phyloP scores from a whole-genome alignment of 176 grass and related monocot species.

The Areca catechu region DNA sequence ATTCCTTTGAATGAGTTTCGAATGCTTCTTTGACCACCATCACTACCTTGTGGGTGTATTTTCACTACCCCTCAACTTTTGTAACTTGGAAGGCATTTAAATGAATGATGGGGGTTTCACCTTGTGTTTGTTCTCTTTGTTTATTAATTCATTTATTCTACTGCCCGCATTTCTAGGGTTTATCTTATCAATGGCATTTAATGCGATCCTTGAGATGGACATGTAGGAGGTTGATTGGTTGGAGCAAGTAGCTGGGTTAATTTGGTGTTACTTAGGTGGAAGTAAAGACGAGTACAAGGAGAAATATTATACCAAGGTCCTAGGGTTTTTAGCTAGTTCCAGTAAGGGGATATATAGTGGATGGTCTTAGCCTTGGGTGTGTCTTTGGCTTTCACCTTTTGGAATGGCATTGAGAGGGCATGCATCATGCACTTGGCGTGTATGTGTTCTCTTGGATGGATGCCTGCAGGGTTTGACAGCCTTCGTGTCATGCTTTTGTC shows the following conservation, averaged over 20 bases:
- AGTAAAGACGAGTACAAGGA: background rate
- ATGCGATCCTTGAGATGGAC: background rate
- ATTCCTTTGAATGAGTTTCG: slow-evolving; percentile 2
- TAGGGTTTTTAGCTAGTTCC: no score
- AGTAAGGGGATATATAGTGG: no score
- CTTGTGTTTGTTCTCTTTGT: background rate
- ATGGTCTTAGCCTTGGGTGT: no score
- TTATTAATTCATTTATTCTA: background rate
- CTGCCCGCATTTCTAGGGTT: background rate
- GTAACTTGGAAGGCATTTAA: background rate
- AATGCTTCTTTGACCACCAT: background rate
- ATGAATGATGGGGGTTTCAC: background rate
- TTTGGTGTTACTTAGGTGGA: background rate
- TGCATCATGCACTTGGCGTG: background rate
- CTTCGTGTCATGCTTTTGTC: slow-evolving; percentile 1
- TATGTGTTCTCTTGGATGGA: background rate
- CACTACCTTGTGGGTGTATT: background rate
- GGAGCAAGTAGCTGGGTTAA: background rate
- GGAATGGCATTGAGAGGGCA: background rate
- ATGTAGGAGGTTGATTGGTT: background rate
- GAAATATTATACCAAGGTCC: background rate
- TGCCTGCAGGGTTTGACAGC: background rate
- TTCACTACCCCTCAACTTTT: background rate
- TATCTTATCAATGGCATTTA: slow-evolving; percentile 3
- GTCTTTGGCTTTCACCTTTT: background rate